Conservation (phyloP, 148 eudicot species). For the Chenopodium suecicum region DNA sequence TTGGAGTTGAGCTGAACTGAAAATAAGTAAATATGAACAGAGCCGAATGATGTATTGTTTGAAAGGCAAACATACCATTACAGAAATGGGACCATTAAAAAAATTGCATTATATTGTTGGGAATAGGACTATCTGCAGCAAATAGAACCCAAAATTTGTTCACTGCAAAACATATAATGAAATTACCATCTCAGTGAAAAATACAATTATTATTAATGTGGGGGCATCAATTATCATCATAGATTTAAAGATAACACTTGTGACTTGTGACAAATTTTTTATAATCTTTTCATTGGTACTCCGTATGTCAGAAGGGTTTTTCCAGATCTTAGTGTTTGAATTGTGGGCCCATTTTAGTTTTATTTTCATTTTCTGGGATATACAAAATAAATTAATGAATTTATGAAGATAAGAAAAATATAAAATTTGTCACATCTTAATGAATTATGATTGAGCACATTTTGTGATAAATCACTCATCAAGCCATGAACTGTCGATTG, state of each 20-base stretch:
- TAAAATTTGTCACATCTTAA: slow-evolving; percentile 18
- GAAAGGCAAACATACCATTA: too few species aligned
- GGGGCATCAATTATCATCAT: not conserved
- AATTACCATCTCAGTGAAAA: not conserved
- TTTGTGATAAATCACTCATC: not conserved
- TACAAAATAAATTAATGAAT: not conserved
- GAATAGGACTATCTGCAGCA: not conserved
- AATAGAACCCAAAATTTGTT: slow-evolving; percentile 25
- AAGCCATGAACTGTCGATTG: not conserved
- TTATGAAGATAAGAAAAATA: not conserved
- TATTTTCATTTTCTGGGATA: not conserved
- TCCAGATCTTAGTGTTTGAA: slow-evolving; percentile 6
- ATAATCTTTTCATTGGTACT: not conserved
- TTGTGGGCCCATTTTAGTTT: not conserved
- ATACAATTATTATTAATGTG: slow-evolving; percentile 9
- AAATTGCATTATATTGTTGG: too few species aligned
- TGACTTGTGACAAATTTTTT: not conserved
- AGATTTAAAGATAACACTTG: not conserved
- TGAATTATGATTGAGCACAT: not conserved
- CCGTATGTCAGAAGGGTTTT: not conserved
- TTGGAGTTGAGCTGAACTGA: too few species aligned
- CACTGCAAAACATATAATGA: not conserved
- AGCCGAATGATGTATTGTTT: too few species aligned
- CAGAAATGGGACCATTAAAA: too few species aligned
- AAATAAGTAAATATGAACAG: too few species aligned